Conservation (phyloP, 192 early-diverging fungal species). For the Backusella mclennaniae region DNA sequence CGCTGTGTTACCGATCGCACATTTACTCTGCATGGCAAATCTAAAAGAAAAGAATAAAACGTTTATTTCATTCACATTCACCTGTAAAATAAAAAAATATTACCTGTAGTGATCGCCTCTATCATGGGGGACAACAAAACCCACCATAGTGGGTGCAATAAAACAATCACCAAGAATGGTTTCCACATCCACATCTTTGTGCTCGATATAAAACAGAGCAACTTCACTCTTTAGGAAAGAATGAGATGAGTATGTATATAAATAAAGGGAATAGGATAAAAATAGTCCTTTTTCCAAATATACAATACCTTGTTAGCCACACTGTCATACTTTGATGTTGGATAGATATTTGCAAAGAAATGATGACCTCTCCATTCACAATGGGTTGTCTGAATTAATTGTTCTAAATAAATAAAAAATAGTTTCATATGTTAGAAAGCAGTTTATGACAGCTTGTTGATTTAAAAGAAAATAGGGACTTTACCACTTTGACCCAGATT, state of each 20-base stretch:
- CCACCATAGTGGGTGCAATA: conserved; percentile 8
- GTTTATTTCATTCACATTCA: not conserved
- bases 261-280: not conserved
- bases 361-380: conserved; percentile 17
- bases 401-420: not conserved
- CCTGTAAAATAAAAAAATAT: not conserved
- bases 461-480: not conserved
- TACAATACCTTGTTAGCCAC: conserved; percentile 16
- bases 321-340: conserved; percentile 5
- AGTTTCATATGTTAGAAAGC: too few relatives aligned
- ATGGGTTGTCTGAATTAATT: conserved; percentile 4
- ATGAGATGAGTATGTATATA: not conserved
- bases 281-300: not conserved
- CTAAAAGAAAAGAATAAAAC: not conserved
- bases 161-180: not conserved
- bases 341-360: conserved; percentile 18
- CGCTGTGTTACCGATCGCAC: conserved; percentile 4
- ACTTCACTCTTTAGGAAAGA: not conserved
- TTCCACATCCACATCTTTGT: not conserved
- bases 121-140: conserved; percentile 6
- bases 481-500: not conserved
- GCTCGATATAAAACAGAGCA: conserved; percentile 5
- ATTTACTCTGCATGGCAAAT: conserved; percentile 15
- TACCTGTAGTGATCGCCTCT: conserved; percentile 3
- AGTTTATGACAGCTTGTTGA: not conserved